phyloP scores from a whole-genome alignment of 306 rosid species.

The Prunus padus region DNA sequence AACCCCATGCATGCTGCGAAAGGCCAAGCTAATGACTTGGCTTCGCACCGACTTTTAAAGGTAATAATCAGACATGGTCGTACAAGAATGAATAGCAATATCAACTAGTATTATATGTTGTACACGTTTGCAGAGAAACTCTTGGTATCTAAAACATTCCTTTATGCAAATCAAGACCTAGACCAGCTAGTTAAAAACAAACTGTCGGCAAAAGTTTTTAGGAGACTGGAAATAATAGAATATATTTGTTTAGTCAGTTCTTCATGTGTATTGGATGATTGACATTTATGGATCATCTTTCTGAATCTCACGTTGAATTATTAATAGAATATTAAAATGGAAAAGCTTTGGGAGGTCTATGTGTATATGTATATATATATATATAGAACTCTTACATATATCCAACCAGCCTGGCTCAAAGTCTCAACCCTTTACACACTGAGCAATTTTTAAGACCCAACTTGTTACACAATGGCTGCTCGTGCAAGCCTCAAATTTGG shows the following conservation, averaged over 20 bases:
- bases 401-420: constrained; percentile 1
- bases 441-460: background rate
- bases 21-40: constrained; percentile 15
- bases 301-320: no score
- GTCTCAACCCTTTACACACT: background rate
- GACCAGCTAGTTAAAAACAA: no score
- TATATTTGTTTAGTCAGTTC: no score
- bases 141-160: no score
- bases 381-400: background rate
- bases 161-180: no score
- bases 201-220: no score
- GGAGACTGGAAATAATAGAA: no score
- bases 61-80: background rate
- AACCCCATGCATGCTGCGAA: background rate
- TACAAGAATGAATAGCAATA: background rate
- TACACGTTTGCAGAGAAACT: background rate
- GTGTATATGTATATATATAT: background rate
- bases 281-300: no score
- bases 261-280: no score
- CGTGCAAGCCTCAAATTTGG: background rate
- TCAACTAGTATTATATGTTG: background rate
- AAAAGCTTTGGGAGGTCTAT: background rate
- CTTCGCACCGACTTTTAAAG: background rate
- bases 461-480: constrained; percentile 1
- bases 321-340: background rate